Evolutionary conservation across 352 stramenopile species (phyloP), one percentile per base, ranked within the genome.

Genomic region (Paralagenidium karlingii): DNA sequence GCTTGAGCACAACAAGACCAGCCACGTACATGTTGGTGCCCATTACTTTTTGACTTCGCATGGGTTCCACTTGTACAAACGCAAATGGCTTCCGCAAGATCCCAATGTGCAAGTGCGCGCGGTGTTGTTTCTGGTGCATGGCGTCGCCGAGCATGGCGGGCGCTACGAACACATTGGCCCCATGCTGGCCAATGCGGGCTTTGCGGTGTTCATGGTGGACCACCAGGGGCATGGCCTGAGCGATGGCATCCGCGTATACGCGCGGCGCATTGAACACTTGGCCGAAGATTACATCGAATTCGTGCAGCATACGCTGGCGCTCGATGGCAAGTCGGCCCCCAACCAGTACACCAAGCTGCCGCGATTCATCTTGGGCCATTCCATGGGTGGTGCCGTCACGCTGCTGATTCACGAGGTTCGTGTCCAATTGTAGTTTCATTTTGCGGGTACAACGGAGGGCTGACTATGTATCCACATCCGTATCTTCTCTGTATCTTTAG

Each of bases 91-190:
- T 11, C 61, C 64, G 8, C 46, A 38, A 24, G n/a, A n/a, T n/a
- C n/a, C n/a, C n/a, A 38, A 59, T 22, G 20, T 28, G 7, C 7
- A n/a, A 11, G 51, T 49, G 25, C 46, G 51, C 13, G 63, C 57
- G 16, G 28, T 78, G 15, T 36, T 80, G 13, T 76, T 82, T 52
- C 42, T 82, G n/a, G 38, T 80, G 3, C 66, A 82, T 26, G 68
- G 66, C 5, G 30, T 80, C 34, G 67, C 59, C 9, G 66, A 81
- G 34, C 68, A 82, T 33, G 53, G 40, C 13, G 55, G 50, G 1
- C 58, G 67, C 2, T 77, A 77, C 47, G 61, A 77, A 27, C 59
- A 78, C 43, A 40, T 82, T 18, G 67, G 44, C 8, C 46, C 55
- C 21, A 47, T 43, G 21, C 24, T 81, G 31, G 56, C 49, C 8